phyloP scores from a whole-genome alignment of 2,329 filamentous ascomycete species.

The Beauveria bassiana region DNA sequence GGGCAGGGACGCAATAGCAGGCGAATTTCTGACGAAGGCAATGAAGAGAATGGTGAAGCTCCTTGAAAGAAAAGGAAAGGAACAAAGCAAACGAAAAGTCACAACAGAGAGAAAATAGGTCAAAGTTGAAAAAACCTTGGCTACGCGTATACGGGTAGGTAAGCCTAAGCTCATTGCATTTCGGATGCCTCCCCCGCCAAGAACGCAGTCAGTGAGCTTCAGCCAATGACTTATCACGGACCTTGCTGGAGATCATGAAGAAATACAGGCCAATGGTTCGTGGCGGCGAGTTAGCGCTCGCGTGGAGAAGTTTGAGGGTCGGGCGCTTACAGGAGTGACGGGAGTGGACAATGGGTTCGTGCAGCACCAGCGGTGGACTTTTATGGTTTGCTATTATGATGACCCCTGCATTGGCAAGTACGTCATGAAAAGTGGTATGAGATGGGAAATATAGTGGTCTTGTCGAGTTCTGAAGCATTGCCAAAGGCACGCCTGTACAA shows the following conservation, averaged over 20 bases:
- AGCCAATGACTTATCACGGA: not conserved
- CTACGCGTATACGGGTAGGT: too few relatives aligned
- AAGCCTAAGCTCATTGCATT: not conserved
- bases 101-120: not conserved
- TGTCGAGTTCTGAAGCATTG: too few relatives aligned
- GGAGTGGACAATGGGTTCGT: not conserved
- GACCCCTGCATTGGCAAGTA: not conserved
- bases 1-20: not conserved
- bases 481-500: too few relatives aligned
- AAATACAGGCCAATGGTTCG: not conserved
- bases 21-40: too few relatives aligned
- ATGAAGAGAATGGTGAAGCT: not conserved
- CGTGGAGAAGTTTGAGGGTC: not conserved
- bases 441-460: not conserved
- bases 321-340: slow-evolving; percentile 4
- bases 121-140: not conserved
- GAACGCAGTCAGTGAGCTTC: not conserved
- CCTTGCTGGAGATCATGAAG: not conserved
- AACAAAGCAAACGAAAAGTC: not conserved
- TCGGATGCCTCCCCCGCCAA: not conserved
- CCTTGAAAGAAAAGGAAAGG: not conserved
- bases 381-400: not conserved
- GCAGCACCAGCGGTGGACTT: not conserved
- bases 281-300: not conserved
- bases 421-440: not conserved